These are phyloP conservation scores for Sporothrix euskadiensis DNA, from an alignment of 2,329 filamentous ascomycete species.

Conservation along the genomic window DNA sequence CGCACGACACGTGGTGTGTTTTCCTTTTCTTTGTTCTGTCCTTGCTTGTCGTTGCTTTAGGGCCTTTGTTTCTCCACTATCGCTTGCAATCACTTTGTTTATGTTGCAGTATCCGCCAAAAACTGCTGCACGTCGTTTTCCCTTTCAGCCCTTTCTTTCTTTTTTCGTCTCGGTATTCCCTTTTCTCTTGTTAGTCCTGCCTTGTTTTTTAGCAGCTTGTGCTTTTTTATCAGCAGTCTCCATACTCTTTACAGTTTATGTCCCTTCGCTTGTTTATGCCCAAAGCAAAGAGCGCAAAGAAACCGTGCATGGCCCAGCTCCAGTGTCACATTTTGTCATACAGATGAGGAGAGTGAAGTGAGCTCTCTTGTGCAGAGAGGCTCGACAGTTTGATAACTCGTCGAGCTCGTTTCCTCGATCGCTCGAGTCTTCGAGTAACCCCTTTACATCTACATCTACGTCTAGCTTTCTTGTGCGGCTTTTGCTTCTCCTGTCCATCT, in stretches of 20 bases:
- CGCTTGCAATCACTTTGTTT: not conserved
- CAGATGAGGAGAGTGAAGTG: too few relatives aligned
- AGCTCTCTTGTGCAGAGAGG: not conserved
- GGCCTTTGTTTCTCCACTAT: not conserved
- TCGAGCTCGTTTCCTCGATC: not conserved
- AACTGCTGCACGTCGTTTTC: not conserved
- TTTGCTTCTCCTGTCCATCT: not conserved
- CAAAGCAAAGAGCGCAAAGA: not conserved
- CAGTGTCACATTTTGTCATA: not conserved
- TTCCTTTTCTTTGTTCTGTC: not conserved
- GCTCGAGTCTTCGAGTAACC: not conserved
- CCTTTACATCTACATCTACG: not conserved
- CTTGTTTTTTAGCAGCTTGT: not conserved
- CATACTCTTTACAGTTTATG: not conserved
- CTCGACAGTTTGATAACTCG: not conserved
- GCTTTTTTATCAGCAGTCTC: not conserved
- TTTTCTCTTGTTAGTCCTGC: not conserved
- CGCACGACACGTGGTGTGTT: not conserved
- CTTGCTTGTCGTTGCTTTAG: not conserved
- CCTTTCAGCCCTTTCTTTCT: not conserved
- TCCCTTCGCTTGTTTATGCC: slow-evolving; percentile 11
- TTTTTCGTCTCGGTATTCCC: not conserved
- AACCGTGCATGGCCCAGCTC: not conserved
- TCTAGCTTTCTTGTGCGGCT: not conserved
- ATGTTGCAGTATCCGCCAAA: not conserved